Evolutionary conservation across 225 moss, liverwort and hornwort genomes (phyloP).

Genomic region (Pleurozium schreberi): DNA sequence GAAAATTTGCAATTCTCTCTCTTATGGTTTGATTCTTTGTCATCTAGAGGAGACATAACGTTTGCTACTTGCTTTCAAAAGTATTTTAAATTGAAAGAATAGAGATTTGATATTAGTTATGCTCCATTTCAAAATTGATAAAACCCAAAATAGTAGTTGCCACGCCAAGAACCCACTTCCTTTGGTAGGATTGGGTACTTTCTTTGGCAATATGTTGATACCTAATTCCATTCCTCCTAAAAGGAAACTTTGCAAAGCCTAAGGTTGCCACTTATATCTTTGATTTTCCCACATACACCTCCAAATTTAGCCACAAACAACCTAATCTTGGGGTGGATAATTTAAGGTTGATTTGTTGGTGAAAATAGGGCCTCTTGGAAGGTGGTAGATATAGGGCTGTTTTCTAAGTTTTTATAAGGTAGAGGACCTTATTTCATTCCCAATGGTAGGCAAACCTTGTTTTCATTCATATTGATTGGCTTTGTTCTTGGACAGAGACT

Average conservation of each 20-base stretch:
- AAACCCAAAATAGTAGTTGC: not conserved
- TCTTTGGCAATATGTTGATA: not conserved
- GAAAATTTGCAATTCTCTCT: too few species aligned
- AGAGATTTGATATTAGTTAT: too few species aligned
- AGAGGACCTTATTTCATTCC: not conserved
- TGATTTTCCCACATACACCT: not conserved
- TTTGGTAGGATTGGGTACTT: not conserved
- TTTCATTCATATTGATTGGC: accelerated
- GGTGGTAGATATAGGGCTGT: accelerated
- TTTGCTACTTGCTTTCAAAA: too few species aligned
- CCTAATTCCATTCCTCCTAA: not conserved
- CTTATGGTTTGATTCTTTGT: too few species aligned
- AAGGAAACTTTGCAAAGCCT: not conserved
- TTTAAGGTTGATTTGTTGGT: not conserved
- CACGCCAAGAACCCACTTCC: not conserved
- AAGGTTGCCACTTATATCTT: not conserved
- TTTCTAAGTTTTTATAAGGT: not conserved
- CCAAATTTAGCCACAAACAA: not conserved
- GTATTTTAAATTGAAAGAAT: too few species aligned
- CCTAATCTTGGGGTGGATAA: not conserved
- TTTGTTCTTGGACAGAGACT: too few species aligned
- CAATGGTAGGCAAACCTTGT: not conserved
- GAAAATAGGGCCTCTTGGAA: not conserved
- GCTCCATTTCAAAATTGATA: not conserved
- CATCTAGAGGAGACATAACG: too few species aligned